These are phyloP conservation scores for Musa acuminata DNA, from an alignment of 176 grass and related monocot genomes.

Conservation along the genomic window DNA sequence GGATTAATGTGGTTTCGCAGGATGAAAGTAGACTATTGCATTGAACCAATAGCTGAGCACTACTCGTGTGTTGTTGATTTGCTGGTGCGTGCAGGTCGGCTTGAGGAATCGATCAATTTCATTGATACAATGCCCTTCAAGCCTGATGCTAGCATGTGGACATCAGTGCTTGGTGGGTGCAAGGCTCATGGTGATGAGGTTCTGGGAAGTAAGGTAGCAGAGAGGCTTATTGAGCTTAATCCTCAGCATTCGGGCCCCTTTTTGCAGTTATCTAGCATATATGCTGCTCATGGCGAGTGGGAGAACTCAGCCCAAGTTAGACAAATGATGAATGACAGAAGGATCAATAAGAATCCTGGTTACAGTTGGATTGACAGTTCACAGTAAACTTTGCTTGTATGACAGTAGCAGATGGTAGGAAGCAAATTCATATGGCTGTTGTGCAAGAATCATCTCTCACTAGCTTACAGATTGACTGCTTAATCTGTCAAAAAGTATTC, in stretches of 20 bases:
- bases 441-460: no score
- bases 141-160: conserved; percentile 50
- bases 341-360: conserved; percentile 48
- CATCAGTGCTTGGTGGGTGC: conserved; percentile 50
- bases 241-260: conserved; percentile 40
- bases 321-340: conserved; percentile 42
- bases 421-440: no score
- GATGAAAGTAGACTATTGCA: conserved; percentile 41
- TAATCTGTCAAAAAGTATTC: no score
- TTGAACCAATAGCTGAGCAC: conserved; percentile 51
- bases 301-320: conserved; percentile 46
- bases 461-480: no score
- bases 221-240: conserved; percentile 26
- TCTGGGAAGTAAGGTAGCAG: conserved; percentile 33
- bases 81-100: conserved; percentile 48
- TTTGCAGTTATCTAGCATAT: conserved; percentile 55
- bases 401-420: no score
- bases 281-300: conserved; percentile 56
- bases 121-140: conserved; percentile 66
- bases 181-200: conserved; percentile 51
- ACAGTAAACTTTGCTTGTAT: not conserved
- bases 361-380: conserved; percentile 53
- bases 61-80: conserved; percentile 50
- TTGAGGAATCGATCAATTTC: conserved; percentile 62
- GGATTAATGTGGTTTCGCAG: conserved; percentile 54